phyloP scores from a whole-genome alignment of 495 filamentous ascomycete genomes.

The Penicillium daleae region DNA sequence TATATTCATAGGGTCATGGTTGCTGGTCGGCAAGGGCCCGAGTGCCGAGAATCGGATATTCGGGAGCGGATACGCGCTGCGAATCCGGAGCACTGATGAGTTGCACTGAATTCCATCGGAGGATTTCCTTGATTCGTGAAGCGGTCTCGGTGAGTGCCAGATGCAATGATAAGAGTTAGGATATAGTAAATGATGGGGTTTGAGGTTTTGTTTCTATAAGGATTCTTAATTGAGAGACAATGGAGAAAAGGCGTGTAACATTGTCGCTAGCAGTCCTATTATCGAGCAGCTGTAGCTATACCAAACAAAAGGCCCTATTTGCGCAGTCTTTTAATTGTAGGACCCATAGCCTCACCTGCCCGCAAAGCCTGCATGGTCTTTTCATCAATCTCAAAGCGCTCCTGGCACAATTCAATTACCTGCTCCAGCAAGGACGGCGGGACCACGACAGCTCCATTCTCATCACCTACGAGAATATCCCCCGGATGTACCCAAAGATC shows the following conservation, averaged over 20 bases:
- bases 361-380: constrained; percentile 25
- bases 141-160: no score
- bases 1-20: constrained; percentile 36
- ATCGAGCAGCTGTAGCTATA: no score
- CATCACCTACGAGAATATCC: constrained; percentile 24
- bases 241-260: no score
- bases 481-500: constrained; percentile 20
- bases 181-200: no score
- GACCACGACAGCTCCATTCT: constrained; percentile 24
- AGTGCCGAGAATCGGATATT: constrained; percentile 4
- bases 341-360: constrained; percentile 22
- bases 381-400: constrained; percentile 28
- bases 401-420: constrained; percentile 24
- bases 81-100: neutral
- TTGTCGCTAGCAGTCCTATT: no score
- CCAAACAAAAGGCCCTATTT: constrained; percentile 13
- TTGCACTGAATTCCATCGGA: no score
- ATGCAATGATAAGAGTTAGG: no score
- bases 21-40: constrained; percentile 25
- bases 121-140: no score
- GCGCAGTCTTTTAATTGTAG: constrained; percentile 20
- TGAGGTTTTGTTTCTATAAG: no score
- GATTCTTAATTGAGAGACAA: no score
- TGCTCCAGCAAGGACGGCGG: constrained; percentile 23
- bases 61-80: neutral